A percentile compares a stretch with the other conserved stretches of the same genome.
phyloP scores from a whole-genome alignment of 306 rosid species.

The Glycine soja region DNA sequence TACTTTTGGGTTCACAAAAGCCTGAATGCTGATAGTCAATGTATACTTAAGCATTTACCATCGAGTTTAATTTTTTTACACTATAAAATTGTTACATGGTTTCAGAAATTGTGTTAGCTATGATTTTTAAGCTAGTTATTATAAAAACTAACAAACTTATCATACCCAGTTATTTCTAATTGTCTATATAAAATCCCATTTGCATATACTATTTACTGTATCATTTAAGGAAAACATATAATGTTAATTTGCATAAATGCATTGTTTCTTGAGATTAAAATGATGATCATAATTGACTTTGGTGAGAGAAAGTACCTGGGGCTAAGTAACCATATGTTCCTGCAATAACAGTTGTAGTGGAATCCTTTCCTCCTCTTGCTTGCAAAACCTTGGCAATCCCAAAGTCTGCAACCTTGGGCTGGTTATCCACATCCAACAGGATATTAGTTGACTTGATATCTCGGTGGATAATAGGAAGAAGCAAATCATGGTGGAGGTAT shows the following conservation, averaged over 20 bases:
- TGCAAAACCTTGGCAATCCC: slow-evolving; percentile 98
- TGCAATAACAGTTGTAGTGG: slow-evolving; percentile 86
- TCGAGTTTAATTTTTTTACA: background rate
- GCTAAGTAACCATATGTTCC: slow-evolving; percentile 97
- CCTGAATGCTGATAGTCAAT: background rate
- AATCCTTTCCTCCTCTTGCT: slow-evolving; percentile 85
- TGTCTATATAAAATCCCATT: background rate
- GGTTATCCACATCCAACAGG: slow-evolving; percentile 78
- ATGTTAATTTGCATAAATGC: background rate
- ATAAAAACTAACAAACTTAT: background rate
- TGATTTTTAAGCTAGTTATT: background rate
- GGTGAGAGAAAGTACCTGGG: slow-evolving; percentile 69
- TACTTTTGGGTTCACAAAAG: background rate
- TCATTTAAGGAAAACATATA: slow-evolving; percentile 11
- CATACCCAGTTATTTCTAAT: background rate
- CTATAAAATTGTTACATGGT: background rate
- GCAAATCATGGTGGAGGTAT: slow-evolving; percentile 93
- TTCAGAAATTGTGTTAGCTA: background rate
- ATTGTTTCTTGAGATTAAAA: background rate
- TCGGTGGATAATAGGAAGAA: slow-evolving; percentile 81
- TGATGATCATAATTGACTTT: slow-evolving; percentile 21
- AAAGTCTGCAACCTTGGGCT: slow-evolving; percentile 95
- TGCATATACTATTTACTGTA: background rate
- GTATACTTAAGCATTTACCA: slow-evolving; percentile 24
- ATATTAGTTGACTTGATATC: slow-evolving; percentile 93